A percentile compares a stretch with the other conserved stretches of the same genome.
Evolutionary conservation across 345 rosid genomes (phyloP).

Genomic region (Nasturtium officinale): DNA sequence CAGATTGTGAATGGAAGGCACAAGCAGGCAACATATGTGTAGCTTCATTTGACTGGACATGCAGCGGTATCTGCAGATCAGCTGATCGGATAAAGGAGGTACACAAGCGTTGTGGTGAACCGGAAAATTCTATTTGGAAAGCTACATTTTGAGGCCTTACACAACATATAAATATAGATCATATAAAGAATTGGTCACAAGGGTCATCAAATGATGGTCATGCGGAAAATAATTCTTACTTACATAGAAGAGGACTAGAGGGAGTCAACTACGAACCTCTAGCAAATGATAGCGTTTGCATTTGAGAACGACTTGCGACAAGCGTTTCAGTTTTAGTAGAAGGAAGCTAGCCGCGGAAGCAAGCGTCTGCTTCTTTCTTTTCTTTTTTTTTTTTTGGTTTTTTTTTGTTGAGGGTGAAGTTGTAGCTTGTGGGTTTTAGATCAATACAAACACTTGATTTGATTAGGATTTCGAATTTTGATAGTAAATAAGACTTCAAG

Average conservation of each 20-base stretch:
- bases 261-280: conserved; percentile 24
- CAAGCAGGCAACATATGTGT: conserved; percentile 82
- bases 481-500: conserved; percentile 9
- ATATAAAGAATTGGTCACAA: not conserved
- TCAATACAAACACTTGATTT: not conserved
- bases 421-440: not conserved
- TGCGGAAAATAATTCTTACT: conserved; percentile 13
- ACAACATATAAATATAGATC: conserved; percentile 28
- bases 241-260: conserved; percentile 33
- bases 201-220: conserved; percentile 38
- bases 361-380: conserved; percentile 1
- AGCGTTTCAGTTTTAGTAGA: conserved; percentile 35
- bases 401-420: conserved; percentile 4
- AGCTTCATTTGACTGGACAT: conserved; percentile 82
- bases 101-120: conserved; percentile 75
- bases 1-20: conserved; percentile 84
- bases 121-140: conserved; percentile 81
- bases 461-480: conserved; percentile 1
- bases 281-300: conserved; percentile 24
- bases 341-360: conserved; percentile 29
- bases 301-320: conserved; percentile 13
- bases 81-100: conserved; percentile 74
- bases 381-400: not conserved
- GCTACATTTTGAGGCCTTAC: conserved; percentile 61
- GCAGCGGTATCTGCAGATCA: conserved; percentile 76